Base-by-base conservation (phyloP, 1,284 basidiomycete species). In the Pyrrhoderma lamaoense region DNA sequence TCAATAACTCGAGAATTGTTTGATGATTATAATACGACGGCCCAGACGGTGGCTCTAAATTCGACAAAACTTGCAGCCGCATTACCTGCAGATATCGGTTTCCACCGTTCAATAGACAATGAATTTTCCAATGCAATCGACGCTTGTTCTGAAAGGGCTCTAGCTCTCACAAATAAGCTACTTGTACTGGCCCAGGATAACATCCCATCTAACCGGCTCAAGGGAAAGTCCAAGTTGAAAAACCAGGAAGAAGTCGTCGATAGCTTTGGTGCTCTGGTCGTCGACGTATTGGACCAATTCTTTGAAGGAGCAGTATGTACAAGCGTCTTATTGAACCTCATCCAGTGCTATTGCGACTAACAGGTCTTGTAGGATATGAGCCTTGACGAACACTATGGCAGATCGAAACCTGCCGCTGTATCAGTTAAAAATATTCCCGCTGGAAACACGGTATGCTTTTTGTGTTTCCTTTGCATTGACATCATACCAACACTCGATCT, bases 101-200 rank as follows among this genome's bases (percentile, higher is more conserved):
- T 94, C 65, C 87, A 95, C 67, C 81, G 88, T 37, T 89, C 92
- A 2, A 77, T 96, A 57, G 86, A 94, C 65, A 68, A 76, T 13
- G 72, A 70, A 11, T 75, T 95, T 55, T 83, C 82, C 1, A 73
- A 70, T 45, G 77, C 82, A 52, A 66, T 90, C 21, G 87, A 90
- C 57, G 64, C 62, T 4, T 76, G 82, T 57, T 82, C 83, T 0
- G 66, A 74, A 23, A 73, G 76, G 39, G 71, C 89, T 1, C 70
- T 90, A 8, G 62, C 67, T 1, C 64, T 93, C 25, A 78, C 84
- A 1, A 84, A 85, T 60, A 73, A 70, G 42, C 69, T 94, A 7
- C 64, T 93, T 25, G 59, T 63, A 18, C 67, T 87, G n/a, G 61
- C 70, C 3, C 72, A 73, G 4, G 64, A 65, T 1, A 71, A 71